Percentiles rank a stretch among this genome's conserved stretches.
phyloP scores from a whole-genome alignment of 805 yeast genomes.

The Metschnikowia lachancei region DNA sequence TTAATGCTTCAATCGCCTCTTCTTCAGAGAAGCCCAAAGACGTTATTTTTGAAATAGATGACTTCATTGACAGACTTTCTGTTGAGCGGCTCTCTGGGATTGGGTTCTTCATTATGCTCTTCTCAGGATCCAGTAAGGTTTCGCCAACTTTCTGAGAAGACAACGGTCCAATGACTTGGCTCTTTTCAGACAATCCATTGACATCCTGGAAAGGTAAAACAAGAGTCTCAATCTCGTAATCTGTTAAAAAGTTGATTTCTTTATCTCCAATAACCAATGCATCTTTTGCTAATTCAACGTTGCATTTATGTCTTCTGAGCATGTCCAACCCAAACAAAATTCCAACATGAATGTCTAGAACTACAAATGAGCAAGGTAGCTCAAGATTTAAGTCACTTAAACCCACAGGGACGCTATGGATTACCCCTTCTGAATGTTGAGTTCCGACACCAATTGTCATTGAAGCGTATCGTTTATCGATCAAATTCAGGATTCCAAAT shows the following conservation, averaged over 20 bases:
- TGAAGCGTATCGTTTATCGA: slow-evolving; percentile 79
- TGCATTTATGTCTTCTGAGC: slow-evolving; percentile 84
- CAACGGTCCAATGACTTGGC: neutral
- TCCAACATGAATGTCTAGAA: slow-evolving; percentile 67
- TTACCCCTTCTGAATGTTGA: slow-evolving; percentile 72
- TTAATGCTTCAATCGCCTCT: slow-evolving; percentile 65
- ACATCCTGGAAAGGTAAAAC: slow-evolving; percentile 17
- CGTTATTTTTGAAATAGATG: slow-evolving; percentile 22
- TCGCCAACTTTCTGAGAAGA: neutral
- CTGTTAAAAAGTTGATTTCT: slow-evolving; percentile 69
- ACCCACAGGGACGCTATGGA: slow-evolving; percentile 84
- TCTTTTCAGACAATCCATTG: neutral
- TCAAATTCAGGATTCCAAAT: slow-evolving; percentile 65
- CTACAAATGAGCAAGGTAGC: slow-evolving; percentile 40
- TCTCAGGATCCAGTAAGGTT: neutral
- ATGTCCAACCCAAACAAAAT: slow-evolving; percentile 84
- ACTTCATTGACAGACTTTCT: neutral
- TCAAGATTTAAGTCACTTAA: slow-evolving; percentile 53
- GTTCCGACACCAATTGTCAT: slow-evolving; percentile 90
- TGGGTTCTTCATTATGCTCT: neutral
- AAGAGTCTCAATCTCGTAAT: slow-evolving; percentile 56
- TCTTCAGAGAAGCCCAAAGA: slow-evolving; percentile 68
- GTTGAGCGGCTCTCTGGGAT: neutral
- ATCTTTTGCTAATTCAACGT: slow-evolving; percentile 67
- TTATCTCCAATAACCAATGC: slow-evolving; percentile 68